These are phyloP conservation scores for Vachellia pachyceras DNA, from an alignment of 306 rosid species.

Conservation along the genomic window DNA sequence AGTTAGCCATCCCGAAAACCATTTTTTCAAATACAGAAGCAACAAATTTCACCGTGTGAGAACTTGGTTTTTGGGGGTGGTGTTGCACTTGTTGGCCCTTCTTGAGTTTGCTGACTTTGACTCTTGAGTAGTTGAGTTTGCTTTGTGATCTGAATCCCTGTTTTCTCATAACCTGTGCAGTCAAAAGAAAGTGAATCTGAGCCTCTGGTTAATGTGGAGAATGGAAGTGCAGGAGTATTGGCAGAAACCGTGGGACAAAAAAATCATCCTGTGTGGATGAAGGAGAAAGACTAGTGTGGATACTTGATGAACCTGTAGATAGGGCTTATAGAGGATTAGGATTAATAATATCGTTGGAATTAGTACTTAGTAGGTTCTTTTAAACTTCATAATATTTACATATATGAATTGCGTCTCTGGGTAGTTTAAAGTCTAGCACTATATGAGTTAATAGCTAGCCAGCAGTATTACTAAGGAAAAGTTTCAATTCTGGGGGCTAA, in stretches of 20 bases:
- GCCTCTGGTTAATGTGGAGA: conserved; percentile 67
- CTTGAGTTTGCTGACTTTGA: not conserved
- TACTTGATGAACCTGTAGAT: conserved; percentile 40
- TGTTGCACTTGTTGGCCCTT: not conserved
- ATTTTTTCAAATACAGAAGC: not conserved
- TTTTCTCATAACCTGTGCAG: conserved; percentile 51
- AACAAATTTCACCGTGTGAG: not conserved
- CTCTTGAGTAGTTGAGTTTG: conserved; percentile 3
- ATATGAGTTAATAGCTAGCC: conserved; percentile 43
- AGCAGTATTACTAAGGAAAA: conserved; percentile 41
- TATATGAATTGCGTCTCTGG: conserved; percentile 33
- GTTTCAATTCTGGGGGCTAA: conserved; percentile 40
- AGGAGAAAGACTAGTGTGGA: conserved; percentile 64
- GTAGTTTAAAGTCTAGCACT: conserved; percentile 38
- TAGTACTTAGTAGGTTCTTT: conserved; percentile 44
- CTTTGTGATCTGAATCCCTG: conserved; percentile 11
- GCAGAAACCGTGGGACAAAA: conserved; percentile 48
- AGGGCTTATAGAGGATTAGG: conserved; percentile 46
- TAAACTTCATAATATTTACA: conserved; percentile 26
- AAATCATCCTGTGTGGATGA: conserved; percentile 66
- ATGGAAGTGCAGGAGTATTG: conserved; percentile 50
- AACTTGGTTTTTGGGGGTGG: not conserved
- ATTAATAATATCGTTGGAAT: conserved; percentile 49
- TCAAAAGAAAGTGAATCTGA: conserved; percentile 69
- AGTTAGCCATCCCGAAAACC: not conserved